These are phyloP conservation scores for Stygiomarasmius scandens DNA, from an alignment of 1,284 basidiomycete species.

Conservation along the genomic window DNA sequence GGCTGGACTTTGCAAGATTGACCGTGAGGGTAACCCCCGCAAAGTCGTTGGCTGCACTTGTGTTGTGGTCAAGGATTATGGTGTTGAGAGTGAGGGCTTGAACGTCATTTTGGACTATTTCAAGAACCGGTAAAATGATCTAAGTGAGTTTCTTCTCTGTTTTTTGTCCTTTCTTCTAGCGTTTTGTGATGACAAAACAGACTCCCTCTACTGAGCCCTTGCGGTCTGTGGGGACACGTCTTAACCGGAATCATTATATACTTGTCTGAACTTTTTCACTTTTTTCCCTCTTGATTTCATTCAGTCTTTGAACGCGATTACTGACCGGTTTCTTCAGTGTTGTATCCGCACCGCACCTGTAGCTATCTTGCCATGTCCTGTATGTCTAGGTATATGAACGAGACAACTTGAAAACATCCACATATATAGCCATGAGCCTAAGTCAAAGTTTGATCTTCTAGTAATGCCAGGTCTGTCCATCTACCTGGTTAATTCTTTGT, in stretches of 20 bases:
- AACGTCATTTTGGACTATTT: conserved; percentile 97
- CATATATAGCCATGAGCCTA: too few species aligned
- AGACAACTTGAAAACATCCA: background rate
- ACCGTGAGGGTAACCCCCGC: conserved; percentile 97
- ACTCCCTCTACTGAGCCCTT: conserved; percentile 84
- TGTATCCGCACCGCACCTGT: background rate
- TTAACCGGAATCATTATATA: conserved; percentile 85
- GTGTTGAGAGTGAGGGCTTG: conserved; percentile 93
- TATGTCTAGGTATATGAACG: background rate
- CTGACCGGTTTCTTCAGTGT: background rate
- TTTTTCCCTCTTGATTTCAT: background rate
- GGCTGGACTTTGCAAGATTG: conserved; percentile 99
- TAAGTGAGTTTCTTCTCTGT: conserved; percentile 32
- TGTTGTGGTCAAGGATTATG: conserved; percentile 99
- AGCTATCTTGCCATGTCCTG: background rate
- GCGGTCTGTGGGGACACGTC: conserved; percentile 67
- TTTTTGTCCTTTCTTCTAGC: conserved; percentile 12
- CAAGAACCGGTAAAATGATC: conserved; percentile 79
- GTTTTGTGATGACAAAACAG: conserved; percentile 72
- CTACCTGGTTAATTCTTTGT: too few species aligned
- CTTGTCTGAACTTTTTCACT: conserved; percentile 55
- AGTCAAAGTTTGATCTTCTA: too few species aligned
- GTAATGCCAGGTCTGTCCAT: too few species aligned
- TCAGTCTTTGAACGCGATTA: background rate
- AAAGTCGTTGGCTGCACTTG: conserved; percentile 97